phyloP scores from a whole-genome alignment of 2,329 filamentous ascomycete species.

The Fusarium phyllophilum region DNA sequence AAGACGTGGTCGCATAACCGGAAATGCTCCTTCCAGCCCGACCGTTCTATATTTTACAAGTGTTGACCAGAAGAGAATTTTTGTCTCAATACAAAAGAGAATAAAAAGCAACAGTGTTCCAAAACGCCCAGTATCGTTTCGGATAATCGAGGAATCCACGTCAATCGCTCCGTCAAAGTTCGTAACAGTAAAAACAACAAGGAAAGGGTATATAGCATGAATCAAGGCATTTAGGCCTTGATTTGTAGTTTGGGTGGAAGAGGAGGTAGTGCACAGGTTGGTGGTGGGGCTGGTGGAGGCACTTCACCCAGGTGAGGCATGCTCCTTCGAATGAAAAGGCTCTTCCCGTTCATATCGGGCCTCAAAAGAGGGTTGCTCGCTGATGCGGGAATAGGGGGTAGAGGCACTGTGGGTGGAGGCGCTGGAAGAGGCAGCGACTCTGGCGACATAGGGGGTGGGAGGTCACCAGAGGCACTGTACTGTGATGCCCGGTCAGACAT shows the following conservation, averaged over 20 bases:
- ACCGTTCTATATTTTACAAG: slow-evolving; percentile 36
- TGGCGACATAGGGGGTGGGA: slow-evolving; percentile 38
- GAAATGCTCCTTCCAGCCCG: slow-evolving; percentile 22
- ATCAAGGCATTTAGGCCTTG: slow-evolving; percentile 22
- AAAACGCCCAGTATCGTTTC: slow-evolving; percentile 20
- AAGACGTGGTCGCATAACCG: slow-evolving; percentile 34
- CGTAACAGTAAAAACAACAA: slow-evolving; percentile 21
- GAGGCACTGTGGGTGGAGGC: slow-evolving; percentile 46
- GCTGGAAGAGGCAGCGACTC: slow-evolving; percentile 41
- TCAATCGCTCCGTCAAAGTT: slow-evolving; percentile 33
- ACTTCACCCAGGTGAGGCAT: slow-evolving; percentile 62
- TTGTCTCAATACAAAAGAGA: slow-evolving; percentile 11
- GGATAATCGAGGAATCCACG: slow-evolving; percentile 23
- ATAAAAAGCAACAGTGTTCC: slow-evolving; percentile 22
- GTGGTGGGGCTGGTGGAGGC: slow-evolving; percentile 65
- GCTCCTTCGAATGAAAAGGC: slow-evolving; percentile 55
- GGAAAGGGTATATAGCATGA: slow-evolving; percentile 16
- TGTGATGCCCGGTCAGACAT: slow-evolving; percentile 41
- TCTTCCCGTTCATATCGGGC: slow-evolving; percentile 36
- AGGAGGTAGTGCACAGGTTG: slow-evolving; percentile 65
- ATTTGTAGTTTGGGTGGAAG: slow-evolving; percentile 51
- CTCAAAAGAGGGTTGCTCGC: slow-evolving; percentile 38
- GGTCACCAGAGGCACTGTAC: slow-evolving; percentile 37
- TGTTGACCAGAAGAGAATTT: slow-evolving; percentile 6
- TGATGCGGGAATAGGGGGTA: slow-evolving; percentile 47